Evolutionary conservation across 176 grass and related monocot genomes (phyloP), one percentile per base, ranked within the genome.

Genomic region (Thinopyrum elongatum): DNA sequence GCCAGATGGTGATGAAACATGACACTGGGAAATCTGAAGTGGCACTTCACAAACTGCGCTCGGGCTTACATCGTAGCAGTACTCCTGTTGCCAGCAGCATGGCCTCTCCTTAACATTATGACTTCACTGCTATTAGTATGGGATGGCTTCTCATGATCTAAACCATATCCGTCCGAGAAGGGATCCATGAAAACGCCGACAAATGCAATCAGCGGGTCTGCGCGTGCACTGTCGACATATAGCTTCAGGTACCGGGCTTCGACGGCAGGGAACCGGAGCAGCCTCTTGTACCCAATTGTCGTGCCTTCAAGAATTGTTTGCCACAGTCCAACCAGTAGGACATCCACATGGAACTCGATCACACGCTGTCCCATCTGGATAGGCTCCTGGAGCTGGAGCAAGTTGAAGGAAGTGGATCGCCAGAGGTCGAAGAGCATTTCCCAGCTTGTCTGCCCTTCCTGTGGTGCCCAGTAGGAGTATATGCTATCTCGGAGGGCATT

Each of bases 311-410:
- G 19, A 70, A 92, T 79, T 6, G 84, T 95, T 81, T 88, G 81
- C 90, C 92, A 98, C 28, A 82, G 70, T 58, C 78, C 84, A 84
- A 86, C 70, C 51, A 66, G 65, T 65, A 94, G 58, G 66, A 84
- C 81, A 77, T 91, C 92, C 72, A 95, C 80, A 75, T 94, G 92
- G 41, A 98, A 98, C 74, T 86, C 44, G 6, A 94, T 88, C 11
- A 95, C 86, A 58, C 96, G 96, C 80, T 98, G 96, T 38, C 96
- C 96, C 94, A 95, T 86, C 67, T 98, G 92, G 86, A 98, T 92
- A 72, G 96, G 96, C 60, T 98, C 96, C 86, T 98, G 96, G 61
- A 94, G 74, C 76, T 92, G 96, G 30, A 98, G 81, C 70, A 95
- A 62, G 62, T 95, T 95, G 86, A 98, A 98, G 25, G 90, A 89